Evolutionary conservation across 2,329 filamentous ascomycete species (phyloP), one percentile per base, ranked within the genome.

Genomic region (Chaetomium olivaceum): DNA sequence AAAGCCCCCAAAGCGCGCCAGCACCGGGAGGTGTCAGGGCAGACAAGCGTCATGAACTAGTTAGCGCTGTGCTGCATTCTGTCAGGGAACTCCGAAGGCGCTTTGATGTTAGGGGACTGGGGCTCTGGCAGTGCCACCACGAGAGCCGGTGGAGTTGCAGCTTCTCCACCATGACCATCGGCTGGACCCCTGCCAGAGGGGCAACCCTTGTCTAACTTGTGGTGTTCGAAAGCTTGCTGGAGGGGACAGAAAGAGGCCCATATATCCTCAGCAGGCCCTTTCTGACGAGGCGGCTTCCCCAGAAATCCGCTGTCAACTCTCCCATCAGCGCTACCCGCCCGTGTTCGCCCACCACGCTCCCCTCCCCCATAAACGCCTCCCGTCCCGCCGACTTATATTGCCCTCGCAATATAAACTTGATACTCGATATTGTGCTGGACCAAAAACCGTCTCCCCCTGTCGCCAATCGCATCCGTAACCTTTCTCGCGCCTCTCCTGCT

Each of bases 381-480:
- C 75, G 73, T 76, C 74, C 76, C 75, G 75, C 75, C 72, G 70
- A 48, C 71, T 71, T 78, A 79, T 78, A 79, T 78, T 79, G 74
- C 73, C 69, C 69, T 71, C 66, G 74, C 77, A 80, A 80, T 80
- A 76, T 78, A 78, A 77, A 72, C 77, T 74, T 76, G 75, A 77
- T 75, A 75, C 73, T 77, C 73, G 72, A 79, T 80, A 79, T 79
- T 79, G 74, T 74, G 68, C 70, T 76, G 74, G 70, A 74, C 74
- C 70, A 75, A 70, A 76, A 73, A 73, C 69, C 71, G 71, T 69
- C 70, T 65, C 66, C 61, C 65, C 68, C 58, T 39, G 70, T 78
- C 75, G 73, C 76, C 77, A 80, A 77, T 78, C 72, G 74, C 75
- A 73, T 68, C 69, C 69, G 67, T 70, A 73, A 75, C 71, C 70